A percentile compares a stretch with the other conserved stretches of the same genome.
These are phyloP conservation scores for Arachis monticola DNA, from an alignment of 331 rosid species.

Conservation along the genomic window DNA sequence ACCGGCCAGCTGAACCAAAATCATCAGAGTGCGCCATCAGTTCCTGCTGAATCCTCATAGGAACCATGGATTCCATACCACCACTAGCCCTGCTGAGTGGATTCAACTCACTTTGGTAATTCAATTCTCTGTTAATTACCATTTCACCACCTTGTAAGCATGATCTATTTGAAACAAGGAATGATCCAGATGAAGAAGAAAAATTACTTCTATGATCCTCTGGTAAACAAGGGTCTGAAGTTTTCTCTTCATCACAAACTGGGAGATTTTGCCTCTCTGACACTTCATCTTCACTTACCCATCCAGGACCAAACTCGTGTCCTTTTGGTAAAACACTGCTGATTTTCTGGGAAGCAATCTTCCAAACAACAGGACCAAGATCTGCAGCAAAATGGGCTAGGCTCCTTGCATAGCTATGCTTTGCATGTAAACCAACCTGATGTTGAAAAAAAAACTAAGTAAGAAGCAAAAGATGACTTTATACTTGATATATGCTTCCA, in stretches of 20 bases:
- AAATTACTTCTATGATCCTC: constrained; percentile 49
- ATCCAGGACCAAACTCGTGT: constrained; percentile 67
- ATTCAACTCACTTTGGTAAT: constrained; percentile 50
- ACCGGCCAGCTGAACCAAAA: constrained; percentile 40
- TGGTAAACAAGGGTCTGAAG: constrained; percentile 38
- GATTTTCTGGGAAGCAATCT: constrained; percentile 77
- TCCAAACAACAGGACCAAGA: constrained; percentile 91
- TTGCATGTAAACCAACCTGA: constrained; percentile 75
- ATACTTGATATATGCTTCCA: constrained; percentile 15
- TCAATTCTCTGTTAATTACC: constrained; percentile 42
- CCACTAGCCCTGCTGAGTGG: constrained; percentile 40
- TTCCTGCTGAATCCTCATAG: constrained; percentile 53
- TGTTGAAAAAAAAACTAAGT: constrained; percentile 25
- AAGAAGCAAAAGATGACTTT: not conserved
- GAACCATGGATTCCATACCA: constrained; percentile 44
- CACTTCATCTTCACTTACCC: constrained; percentile 58
- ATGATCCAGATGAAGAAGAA: constrained; percentile 50
- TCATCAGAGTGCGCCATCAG: constrained; percentile 44
- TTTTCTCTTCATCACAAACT: constrained; percentile 46
- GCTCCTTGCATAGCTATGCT: constrained; percentile 85
- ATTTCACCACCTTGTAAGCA: constrained; percentile 56
- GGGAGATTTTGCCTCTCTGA: constrained; percentile 44
- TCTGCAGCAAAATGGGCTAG: constrained; percentile 79
- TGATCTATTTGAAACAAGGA: constrained; percentile 47
- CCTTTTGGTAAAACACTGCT: constrained; percentile 63